Evolutionary conservation across 768 basidiomycete genomes (phyloP), one percentile per base, ranked within the genome.

Genomic region (Pholiota microspora): DNA sequence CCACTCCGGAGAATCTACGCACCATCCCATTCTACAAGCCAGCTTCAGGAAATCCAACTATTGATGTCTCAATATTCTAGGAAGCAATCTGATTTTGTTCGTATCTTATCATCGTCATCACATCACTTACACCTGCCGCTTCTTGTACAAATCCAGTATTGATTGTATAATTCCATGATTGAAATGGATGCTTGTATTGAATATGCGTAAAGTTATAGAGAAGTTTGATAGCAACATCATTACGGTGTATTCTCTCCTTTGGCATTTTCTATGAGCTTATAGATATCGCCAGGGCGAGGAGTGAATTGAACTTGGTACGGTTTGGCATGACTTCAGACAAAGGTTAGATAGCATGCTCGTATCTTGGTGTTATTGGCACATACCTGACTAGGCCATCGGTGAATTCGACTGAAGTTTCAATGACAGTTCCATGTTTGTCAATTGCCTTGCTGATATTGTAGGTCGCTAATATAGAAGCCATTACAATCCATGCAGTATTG

Each of bases 11-110:
- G n/a, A 83, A 84, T 64, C 62, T 93, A 52, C 80, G 92, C 42
- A 90, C 82, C 0, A 92, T 94, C 52, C 90, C 92, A 18, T 81
- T 79, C 56, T 92, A 83, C 69, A 79, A 78, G 54, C 67, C 72
- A 45, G 71, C 74, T 16, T 73, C 73, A n/a, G 71, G 75, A 42
- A 73, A 70, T 47, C 69, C 78, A 8, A 57, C 68, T 4, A 64
- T 83, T 54, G 59, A 71, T 2, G 64, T 83, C 21, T 79, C 82
- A 62, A 53, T 67, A 1, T 61, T 72, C 8, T 8, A 7, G 12
- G 40, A 42, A 10, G 40, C 40, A 4, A 42, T 29, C 12, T 28
- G 24, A 31, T 31, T 6, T 31, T 31, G 29, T 31, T 31, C 12
- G 29, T 31, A 31, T 31, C 29, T 6, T 6, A 31, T 6, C 29